Evolutionary conservation across 441 rosid species (phyloP).

Genomic region (Gossypium schwendimanii): DNA sequence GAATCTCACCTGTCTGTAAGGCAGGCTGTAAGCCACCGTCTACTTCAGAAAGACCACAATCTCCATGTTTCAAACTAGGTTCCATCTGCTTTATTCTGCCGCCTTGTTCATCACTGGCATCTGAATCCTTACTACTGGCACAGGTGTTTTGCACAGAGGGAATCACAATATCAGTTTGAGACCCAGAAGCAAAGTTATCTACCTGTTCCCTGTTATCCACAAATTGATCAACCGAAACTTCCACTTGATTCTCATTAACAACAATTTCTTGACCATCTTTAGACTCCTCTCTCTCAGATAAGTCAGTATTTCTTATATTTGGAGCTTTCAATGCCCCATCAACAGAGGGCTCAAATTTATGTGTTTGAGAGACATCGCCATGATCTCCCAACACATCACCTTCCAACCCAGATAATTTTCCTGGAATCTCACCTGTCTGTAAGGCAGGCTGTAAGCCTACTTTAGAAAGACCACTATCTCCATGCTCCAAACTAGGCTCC

Average conservation of each 20-base stretch:
- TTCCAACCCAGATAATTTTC: slow-evolving; percentile 28
- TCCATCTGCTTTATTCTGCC: slow-evolving; percentile 70
- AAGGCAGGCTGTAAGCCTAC: slow-evolving; percentile 27
- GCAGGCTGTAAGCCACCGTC: slow-evolving; percentile 35
- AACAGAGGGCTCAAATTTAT: slow-evolving; percentile 29
- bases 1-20: slow-evolving; percentile 26
- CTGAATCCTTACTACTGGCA: slow-evolving; percentile 38
- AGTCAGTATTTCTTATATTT: slow-evolving; percentile 24
- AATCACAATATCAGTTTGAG: slow-evolving; percentile 28
- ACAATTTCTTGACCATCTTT: slow-evolving; percentile 19
- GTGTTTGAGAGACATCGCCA: slow-evolving; percentile 30
- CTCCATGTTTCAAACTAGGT: slow-evolving; percentile 41
- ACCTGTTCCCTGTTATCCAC: slow-evolving; percentile 28
- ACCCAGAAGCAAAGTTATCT: slow-evolving; percentile 30
- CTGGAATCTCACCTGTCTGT: slow-evolving; percentile 31
- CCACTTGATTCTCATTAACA: slow-evolving; percentile 26
- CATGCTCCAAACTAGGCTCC: slow-evolving; percentile 57
- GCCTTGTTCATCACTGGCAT: slow-evolving; percentile 67
- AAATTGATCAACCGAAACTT: slow-evolving; percentile 24
- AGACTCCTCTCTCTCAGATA: slow-evolving; percentile 18
- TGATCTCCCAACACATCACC: slow-evolving; percentile 34
- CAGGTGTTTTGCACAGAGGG: slow-evolving; percentile 17
- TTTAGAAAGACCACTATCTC: slow-evolving; percentile 26
- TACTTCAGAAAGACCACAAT: slow-evolving; percentile 24
- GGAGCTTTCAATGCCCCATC: slow-evolving; percentile 31